Conservation (phyloP, 192 early-diverging fungal genomes). For the Dissophora globulifera region DNA sequence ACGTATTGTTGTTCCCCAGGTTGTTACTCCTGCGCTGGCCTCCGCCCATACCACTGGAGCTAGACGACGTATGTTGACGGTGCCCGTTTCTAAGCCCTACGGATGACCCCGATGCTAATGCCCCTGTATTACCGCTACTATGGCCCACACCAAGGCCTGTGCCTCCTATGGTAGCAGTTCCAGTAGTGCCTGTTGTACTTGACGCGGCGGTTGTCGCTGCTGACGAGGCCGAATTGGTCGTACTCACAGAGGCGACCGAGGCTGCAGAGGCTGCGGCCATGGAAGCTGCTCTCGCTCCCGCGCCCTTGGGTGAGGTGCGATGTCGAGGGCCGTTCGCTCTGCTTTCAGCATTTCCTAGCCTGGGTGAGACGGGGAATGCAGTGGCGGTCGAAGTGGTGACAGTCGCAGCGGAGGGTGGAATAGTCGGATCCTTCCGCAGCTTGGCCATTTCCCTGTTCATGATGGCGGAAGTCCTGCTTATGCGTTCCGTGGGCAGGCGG, state of each 20-base stretch:
- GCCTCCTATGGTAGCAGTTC: constrained; percentile 1
- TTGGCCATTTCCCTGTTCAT: constrained; percentile 54
- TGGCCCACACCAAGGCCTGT: constrained; percentile 2
- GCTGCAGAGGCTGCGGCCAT: background rate
- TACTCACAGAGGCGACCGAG: background rate
- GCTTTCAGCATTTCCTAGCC: constrained; percentile 11
- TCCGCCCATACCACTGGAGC: background rate
- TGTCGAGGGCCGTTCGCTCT: constrained; percentile 13
- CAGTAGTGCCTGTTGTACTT: background rate
- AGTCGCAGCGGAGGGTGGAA: constrained; percentile 43
- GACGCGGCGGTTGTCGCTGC: background rate
- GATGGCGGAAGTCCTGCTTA: background rate
- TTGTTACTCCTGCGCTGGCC: background rate
- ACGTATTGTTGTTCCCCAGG: background rate
- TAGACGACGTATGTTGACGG: background rate
- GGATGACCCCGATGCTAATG: background rate
- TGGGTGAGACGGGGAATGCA: constrained; percentile 39
- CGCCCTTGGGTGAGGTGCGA: constrained; percentile 32
- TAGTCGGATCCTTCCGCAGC: constrained; percentile 49
- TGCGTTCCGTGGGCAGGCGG: background rate
- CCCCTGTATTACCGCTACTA: background rate
- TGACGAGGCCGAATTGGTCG: background rate
- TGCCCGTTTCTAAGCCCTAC: constrained; percentile 4
- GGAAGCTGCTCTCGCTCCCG: background rate
- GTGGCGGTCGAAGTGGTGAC: constrained; percentile 33